phyloP scores from a whole-genome alignment of 2,329 filamentous ascomycete species.

The Chrysoporthe puriensis region DNA sequence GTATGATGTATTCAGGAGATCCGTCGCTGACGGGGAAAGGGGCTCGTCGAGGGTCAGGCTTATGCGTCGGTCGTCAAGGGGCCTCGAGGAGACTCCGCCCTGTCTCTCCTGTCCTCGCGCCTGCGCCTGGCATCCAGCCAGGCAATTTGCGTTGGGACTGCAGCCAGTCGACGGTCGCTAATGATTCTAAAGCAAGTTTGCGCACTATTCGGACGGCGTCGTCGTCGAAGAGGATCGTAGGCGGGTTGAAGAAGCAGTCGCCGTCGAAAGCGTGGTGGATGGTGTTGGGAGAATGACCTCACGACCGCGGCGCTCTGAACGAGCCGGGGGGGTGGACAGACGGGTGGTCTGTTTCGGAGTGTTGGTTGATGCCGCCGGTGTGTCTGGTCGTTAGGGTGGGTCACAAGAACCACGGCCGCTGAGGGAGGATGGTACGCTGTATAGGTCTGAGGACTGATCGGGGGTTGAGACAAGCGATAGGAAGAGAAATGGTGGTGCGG shows the following conservation, averaged over 20 bases:
- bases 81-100: slow-evolving; percentile 1
- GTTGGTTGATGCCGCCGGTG: not conserved
- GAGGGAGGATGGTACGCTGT: not conserved
- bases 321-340: not conserved
- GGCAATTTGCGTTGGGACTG: slow-evolving; percentile 14
- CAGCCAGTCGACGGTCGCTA: slow-evolving; percentile 6
- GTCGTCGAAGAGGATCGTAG: not conserved
- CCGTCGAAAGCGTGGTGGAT: slow-evolving; percentile 8
- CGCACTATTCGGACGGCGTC: not conserved
- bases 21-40: slow-evolving; percentile 27
- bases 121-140: slow-evolving; percentile 25
- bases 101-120: slow-evolving; percentile 18
- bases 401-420: slow-evolving; percentile 8
- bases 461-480: not conserved
- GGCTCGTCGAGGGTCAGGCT: slow-evolving; percentile 11
- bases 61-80: slow-evolving; percentile 24
- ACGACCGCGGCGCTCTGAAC: slow-evolving; percentile 8
- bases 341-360: slow-evolving; percentile 15
- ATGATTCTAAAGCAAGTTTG: not conserved
- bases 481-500: not conserved
- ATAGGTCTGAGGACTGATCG: not conserved
- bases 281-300: slow-evolving; percentile 24
- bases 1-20: slow-evolving; percentile 21
- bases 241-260: not conserved
- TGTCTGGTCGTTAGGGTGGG: not conserved